These are phyloP conservation scores for Grosmannia huntii DNA, from an alignment of 2,329 filamentous ascomycete genomes.

Conservation along the genomic window DNA sequence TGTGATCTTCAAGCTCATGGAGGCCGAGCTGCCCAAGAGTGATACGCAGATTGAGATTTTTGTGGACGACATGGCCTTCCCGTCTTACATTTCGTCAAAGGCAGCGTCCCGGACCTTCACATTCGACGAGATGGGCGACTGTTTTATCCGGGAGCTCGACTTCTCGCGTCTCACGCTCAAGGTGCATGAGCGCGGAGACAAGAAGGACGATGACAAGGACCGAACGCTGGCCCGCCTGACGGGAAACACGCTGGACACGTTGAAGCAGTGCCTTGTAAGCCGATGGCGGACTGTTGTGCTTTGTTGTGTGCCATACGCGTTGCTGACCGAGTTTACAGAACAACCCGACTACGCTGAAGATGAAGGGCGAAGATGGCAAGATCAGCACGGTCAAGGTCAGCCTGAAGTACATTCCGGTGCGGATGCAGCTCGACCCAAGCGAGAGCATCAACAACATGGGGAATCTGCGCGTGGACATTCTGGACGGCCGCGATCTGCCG, in stretches of 20 bases:
- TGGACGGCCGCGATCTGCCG: slow-evolving; percentile 79
- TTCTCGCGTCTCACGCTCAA: slow-evolving; percentile 87
- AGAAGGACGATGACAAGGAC: slow-evolving; percentile 57
- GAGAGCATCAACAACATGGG: slow-evolving; percentile 99
- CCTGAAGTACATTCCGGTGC: slow-evolving; percentile 86
- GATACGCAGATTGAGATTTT: slow-evolving; percentile 74
- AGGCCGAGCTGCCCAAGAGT: slow-evolving; percentile 67
- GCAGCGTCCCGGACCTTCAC: slow-evolving; percentile 55
- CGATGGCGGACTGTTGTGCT: background rate
- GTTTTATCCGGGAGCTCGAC: slow-evolving; percentile 92
- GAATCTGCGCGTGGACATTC: slow-evolving; percentile 79
- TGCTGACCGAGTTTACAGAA: slow-evolving; percentile 40
- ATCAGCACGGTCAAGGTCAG: slow-evolving; percentile 76
- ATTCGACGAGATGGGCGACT: slow-evolving; percentile 90
- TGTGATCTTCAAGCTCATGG: slow-evolving; percentile 86
- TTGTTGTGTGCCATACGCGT: background rate
- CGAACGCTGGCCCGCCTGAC: slow-evolving; percentile 63
- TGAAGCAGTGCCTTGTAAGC: slow-evolving; percentile 73
- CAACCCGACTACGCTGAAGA: slow-evolving; percentile 69
- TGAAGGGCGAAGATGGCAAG: slow-evolving; percentile 67
- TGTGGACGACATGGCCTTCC: slow-evolving; percentile 90
- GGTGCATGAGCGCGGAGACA: slow-evolving; percentile 67
- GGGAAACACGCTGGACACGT: slow-evolving; percentile 73
- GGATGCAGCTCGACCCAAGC: slow-evolving; percentile 85
- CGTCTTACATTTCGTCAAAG: slow-evolving; percentile 71